Conservation (phyloP, 2,329 filamentous ascomycete species). For the Macroventuria anomochaeta region DNA sequence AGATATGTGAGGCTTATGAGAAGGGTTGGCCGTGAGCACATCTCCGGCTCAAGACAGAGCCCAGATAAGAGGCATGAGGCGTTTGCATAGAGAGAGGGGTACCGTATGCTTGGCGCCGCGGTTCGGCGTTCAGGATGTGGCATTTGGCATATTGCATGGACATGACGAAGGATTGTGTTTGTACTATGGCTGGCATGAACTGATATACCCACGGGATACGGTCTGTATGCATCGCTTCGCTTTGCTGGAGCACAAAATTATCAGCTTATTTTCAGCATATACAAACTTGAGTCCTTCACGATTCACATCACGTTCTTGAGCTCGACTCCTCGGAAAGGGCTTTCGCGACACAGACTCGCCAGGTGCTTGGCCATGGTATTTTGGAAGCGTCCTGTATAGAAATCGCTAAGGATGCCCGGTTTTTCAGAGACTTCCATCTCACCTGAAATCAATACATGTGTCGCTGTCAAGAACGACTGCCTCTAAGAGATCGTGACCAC, state of each 20-base stretch:
- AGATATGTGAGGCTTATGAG: background rate
- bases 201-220: constrained; percentile 12
- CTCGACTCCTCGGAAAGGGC: no score
- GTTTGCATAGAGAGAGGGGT: constrained; percentile 7
- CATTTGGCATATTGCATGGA: background rate
- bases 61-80: background rate
- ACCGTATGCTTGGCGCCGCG: constrained; percentile 15
- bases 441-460: no score
- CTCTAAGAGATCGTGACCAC: background rate
- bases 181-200: background rate
- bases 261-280: no score
- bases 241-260: no score
- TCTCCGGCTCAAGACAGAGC: background rate
- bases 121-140: constrained; percentile 9
- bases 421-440: background rate
- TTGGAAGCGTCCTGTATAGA: no score
- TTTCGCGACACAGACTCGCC: no score
- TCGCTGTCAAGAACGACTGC: no score
- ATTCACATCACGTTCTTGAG: no score
- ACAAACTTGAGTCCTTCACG: no score
- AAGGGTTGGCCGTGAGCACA: background rate
- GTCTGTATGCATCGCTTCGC: no score
- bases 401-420: no score
- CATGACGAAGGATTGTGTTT: constrained; percentile 7
- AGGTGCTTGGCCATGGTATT: no score